Evolutionary conservation across 352 stramenopile species (phyloP).

Genomic region (Hyaloperonospora brassicae): DNA sequence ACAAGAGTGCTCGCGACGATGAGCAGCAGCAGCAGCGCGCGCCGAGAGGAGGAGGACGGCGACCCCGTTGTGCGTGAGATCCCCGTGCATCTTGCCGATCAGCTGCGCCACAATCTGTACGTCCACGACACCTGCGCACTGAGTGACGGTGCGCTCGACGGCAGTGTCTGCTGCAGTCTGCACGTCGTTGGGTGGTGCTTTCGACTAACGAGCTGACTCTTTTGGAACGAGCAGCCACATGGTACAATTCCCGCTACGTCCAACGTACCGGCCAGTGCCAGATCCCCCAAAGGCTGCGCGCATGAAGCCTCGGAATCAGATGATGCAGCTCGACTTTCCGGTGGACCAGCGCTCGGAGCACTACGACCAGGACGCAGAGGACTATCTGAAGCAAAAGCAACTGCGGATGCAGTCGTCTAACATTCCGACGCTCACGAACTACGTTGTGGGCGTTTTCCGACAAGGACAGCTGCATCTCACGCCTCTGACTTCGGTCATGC

Average conservation of each 20-base stretch:
- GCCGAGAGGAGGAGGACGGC: slow-evolving; percentile 28
- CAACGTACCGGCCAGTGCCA: slow-evolving; percentile 70
- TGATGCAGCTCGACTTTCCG: slow-evolving; percentile 72
- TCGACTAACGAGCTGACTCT: slow-evolving; percentile 10
- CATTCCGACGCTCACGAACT: slow-evolving; percentile 67
- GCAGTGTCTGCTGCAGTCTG: not conserved
- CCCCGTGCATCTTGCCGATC: slow-evolving; percentile 70
- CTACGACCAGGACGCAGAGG: slow-evolving; percentile 71
- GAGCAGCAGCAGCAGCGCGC: not conserved
- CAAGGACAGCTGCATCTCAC: slow-evolving; percentile 78
- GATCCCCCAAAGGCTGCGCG: slow-evolving; percentile 44
- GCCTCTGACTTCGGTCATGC: slow-evolving; percentile 52
- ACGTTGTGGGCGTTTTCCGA: slow-evolving; percentile 69
- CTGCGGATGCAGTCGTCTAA: slow-evolving; percentile 53
- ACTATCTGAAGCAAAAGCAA: slow-evolving; percentile 71
- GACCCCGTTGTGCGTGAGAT: slow-evolving; percentile 80
- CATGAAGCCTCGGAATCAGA: slow-evolving; percentile 65
- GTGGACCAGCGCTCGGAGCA: slow-evolving; percentile 64
- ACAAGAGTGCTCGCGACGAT: slow-evolving; percentile 1
- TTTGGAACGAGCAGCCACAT: slow-evolving; percentile 37
- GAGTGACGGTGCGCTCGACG: slow-evolving; percentile 1
- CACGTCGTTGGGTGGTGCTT: not conserved
- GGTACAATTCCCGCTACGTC: slow-evolving; percentile 73
- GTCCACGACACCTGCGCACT: slow-evolving; percentile 7
- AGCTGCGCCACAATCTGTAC: slow-evolving; percentile 60